Conservation (phyloP, 1,139 yeast genomes). For the Yamadazyma mexicana region DNA sequence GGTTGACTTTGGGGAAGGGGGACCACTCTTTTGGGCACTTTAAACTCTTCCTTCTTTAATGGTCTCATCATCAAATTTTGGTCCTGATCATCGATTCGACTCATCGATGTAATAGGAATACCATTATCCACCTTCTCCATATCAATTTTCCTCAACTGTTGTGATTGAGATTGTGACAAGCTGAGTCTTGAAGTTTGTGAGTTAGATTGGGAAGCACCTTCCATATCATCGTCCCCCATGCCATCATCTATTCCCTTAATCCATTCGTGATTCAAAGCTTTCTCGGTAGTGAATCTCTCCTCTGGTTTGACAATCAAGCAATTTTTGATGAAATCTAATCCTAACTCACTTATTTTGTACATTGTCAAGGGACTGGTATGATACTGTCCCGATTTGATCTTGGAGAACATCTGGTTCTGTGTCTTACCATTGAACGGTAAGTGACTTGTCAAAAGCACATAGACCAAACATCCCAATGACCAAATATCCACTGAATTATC, state of each 20-base stretch:
- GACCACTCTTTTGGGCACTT: constrained; percentile 43
- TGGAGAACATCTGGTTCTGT: constrained; percentile 78
- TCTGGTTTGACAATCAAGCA: constrained; percentile 76
- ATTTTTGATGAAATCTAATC: constrained; percentile 65
- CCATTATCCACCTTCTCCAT: constrained; percentile 33
- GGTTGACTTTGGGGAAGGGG: constrained; percentile 46
- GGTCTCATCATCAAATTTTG: constrained; percentile 46
- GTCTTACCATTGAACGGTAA: constrained; percentile 92
- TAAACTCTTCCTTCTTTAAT: constrained; percentile 39
- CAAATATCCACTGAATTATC: constrained; percentile 92
- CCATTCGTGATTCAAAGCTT: constrained; percentile 77
- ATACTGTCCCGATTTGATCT: constrained; percentile 74
- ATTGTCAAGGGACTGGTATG: constrained; percentile 78
- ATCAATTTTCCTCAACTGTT: constrained; percentile 54
- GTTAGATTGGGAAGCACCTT: constrained; percentile 6
- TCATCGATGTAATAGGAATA: constrained; percentile 39
- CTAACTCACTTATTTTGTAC: constrained; percentile 61
- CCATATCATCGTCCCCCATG: constrained; percentile 6
- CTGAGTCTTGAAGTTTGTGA: constrained; percentile 39
- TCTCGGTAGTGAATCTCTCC: constrained; percentile 65
- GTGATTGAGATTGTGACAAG: constrained; percentile 70
- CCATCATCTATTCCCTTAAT: constrained; percentile 34
- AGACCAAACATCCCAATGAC: constrained; percentile 85
- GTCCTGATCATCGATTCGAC: constrained; percentile 43
- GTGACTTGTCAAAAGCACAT: constrained; percentile 87